Base-by-base conservation (phyloP, 805 yeast genomes). In the Pichia heedii region DNA sequence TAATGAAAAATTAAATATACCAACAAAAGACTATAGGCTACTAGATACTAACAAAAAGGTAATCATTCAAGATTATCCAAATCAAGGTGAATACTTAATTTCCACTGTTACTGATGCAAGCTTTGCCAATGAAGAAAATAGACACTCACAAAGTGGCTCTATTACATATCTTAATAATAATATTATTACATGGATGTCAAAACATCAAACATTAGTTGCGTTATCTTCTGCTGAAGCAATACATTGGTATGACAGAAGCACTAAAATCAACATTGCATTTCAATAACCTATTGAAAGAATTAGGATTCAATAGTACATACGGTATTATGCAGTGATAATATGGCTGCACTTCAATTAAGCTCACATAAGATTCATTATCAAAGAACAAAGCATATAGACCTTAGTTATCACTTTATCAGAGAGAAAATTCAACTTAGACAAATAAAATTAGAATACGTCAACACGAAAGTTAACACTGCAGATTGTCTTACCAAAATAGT, bases 341-440 rank as follows among this genome's bases (percentile, higher is more conserved):
- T 36, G 24, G 27, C 43, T 5, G 40, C 42, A 6, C 13, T 44
- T 8, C 40, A 36, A 22, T 20, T 47, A n/a, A 33, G 43, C 13
- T 24, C 35, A 11, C 48, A 44, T n/a, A 45, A 42, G 4, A 22
- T 37, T 22, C 38, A 39, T 19, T 48, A 44, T 37, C 41, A 41
- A 37, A 19, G 36, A 16, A 41, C 48, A 4, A 47, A 44, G 26
- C 50, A 44, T n/a, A 44, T 44, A 19, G 40, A 47, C 26, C 36
- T 41, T 3, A 33, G 38, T 32, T 26, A 44, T 27, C 45, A 47
- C 16, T 44, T 33, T 12, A 29, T 47, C 13, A 47, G 49, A 40
- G 32, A 40, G 10, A 10, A 16, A 9, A 20, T 40, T n/a, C 11
- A 35, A 16, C 6, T 9, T 4, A 36, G 27, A 11, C 10, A 20